Evolutionary conservation across 331 rosid genomes (phyloP), one percentile per base, ranked within the genome.

Genomic region (Acacia concinna): DNA sequence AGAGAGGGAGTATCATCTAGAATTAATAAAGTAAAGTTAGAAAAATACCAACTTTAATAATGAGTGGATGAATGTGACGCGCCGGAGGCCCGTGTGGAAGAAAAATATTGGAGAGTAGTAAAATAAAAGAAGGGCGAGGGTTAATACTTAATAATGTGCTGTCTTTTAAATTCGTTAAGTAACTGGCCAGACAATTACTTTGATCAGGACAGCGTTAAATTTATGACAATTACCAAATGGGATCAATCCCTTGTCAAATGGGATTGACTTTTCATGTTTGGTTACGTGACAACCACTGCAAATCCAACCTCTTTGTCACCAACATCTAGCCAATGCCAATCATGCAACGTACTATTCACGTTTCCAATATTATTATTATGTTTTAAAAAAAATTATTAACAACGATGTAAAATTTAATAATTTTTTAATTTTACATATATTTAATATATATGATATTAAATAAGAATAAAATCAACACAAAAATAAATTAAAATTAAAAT

Each of bases 271-370:
- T n/a, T 71, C 65, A 21, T 10, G 66, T 15, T 28, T 31, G 4
- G 12, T 68, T 49, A 4, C 49, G 40, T 68, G 66, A 75, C 71
- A 68, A 75, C 34, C 8, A 30, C 57, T 12, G 78, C 59, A 71
- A 77, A 82, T 71, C 68, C 14, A 56, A 34, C 59, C 31, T 9
- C 30, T 49, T 62, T 49, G 28, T 12, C 20, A 28, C 23, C 35
- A 23, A 43, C 18, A 56, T 7, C 25, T 44, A 47, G 5, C 83
- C 69, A 74, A 68, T 57, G 40, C 28, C 46, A 67, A 67, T 59
- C 1, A 27, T 5, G 41, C 35, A n/a, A n/a, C n/a, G n/a, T n/a
- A n/a, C n/a, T n/a, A n/a, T n/a, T n/a, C n/a, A n/a, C n/a, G n/a
- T n/a, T n/a, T n/a, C n/a, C n/a, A n/a, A n/a, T n/a, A n/a, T n/a